Conservation (phyloP, 2,329 filamentous ascomycete genomes). For the Plenodomus lindquistii region DNA sequence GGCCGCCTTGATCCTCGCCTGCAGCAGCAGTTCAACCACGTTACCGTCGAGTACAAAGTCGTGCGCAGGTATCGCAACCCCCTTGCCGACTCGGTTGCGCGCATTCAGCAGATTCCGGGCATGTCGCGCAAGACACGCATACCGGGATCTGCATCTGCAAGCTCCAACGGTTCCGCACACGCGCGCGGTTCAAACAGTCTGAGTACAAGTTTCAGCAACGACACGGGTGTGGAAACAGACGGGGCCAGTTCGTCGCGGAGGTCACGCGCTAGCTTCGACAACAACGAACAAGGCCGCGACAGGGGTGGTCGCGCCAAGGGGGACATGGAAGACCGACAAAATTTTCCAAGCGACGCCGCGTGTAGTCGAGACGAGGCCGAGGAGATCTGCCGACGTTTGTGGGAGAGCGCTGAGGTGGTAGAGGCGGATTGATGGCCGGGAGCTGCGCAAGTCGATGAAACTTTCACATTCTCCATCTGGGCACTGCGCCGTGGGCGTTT, state of each 20-base stretch:
- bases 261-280: conserved; percentile 37
- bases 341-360: conserved; percentile 34
- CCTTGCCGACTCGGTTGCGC: conserved; percentile 63
- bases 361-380: conserved; percentile 40
- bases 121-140: conserved; percentile 32
- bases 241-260: conserved; percentile 25
- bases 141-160: conserved; percentile 21
- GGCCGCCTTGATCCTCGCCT: conserved; percentile 63
- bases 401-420: conserved; percentile 44
- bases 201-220: conserved; percentile 35
- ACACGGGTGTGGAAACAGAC: conserved; percentile 31
- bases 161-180: conserved; percentile 29
- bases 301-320: conserved; percentile 24
- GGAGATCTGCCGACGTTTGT: conserved; percentile 46
- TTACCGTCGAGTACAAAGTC: conserved; percentile 74
- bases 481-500: background rate
- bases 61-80: conserved; percentile 74
- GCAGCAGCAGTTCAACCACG: conserved; percentile 67
- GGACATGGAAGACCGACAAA: conserved; percentile 28
- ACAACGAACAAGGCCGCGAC: conserved; percentile 18
- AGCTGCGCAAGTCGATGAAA: conserved; percentile 3
- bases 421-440: conserved; percentile 38
- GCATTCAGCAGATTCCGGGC: conserved; percentile 59
- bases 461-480: background rate
- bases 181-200: conserved; percentile 32